Evolutionary conservation across 208 protist species (phyloP), one percentile per base, ranked within the genome.

Genomic region (Acanthamoeba royreba): DNA sequence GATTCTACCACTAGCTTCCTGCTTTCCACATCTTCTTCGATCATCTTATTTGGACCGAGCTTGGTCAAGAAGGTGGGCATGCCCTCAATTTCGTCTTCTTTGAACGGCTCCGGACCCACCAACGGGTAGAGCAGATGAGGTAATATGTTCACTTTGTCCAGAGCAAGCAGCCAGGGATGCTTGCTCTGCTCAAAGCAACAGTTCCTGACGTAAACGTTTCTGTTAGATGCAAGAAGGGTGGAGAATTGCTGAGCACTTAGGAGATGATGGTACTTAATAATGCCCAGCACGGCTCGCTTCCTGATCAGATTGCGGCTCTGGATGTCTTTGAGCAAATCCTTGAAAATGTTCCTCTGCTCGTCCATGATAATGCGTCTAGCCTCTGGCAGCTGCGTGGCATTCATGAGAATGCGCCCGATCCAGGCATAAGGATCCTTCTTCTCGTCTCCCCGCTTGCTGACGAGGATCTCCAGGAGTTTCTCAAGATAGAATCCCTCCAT

Each of bases 341-440:
- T 90, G 52, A 90, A 69, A 22, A 90, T 61, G 35, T 90, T 38
- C 5, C 52, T 9, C 25, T 66, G 25, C 52, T 90, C 83, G 19
- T 90, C 83, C 17, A 90, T 28, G n/a, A 90, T 46, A 22, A 69
- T 69, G 52, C 46, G 35, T 17, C 83, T 63, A 38, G 52, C 83
- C 25, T 61, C 47, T 28, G 83, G 46, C 5, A 90, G 52, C 40
- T 90, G 83, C 2, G 52, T 45, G 49, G 46, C 83, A 53, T 90
- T 90, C 83, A 90, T 90, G 22, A 90, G 83, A 17, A 69, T 38
- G 8, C 52, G 28, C 38, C 38, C 83, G 8, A 90, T 9, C 83
- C 83, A 90, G 25, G 52, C 85, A 43, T 91, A 91, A 4, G 85
- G 85, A 25, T 91, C 85, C 58, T 72, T 91, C 85, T 47, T 91